Conservation (phyloP, 75 land plant genomes). For the Ceratopteris richardii region DNA sequence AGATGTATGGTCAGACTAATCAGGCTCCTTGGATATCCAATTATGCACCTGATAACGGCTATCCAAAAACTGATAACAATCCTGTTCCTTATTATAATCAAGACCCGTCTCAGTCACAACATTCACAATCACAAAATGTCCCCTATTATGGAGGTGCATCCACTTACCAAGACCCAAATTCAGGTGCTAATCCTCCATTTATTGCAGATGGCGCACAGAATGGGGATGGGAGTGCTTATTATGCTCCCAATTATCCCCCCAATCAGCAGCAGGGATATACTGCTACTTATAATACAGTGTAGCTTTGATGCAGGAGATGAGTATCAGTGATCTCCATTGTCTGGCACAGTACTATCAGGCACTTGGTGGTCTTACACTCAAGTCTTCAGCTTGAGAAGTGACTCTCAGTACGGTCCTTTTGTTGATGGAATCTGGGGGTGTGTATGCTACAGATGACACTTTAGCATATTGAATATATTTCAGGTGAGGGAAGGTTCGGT, state of each 20-base stretch:
- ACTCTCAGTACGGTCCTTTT: too few species aligned
- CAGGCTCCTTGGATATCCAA: neutral
- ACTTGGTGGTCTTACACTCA: too few species aligned
- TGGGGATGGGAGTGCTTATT: constrained; percentile 6
- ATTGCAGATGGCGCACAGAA: neutral
- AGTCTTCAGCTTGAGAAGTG: too few species aligned
- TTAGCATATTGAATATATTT: too few species aligned
- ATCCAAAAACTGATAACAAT: neutral
- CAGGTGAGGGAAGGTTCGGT: too few species aligned
- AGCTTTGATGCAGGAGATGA: neutral
- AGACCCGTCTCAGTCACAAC: neutral
- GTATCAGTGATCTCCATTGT: neutral
- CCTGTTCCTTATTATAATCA: neutral
- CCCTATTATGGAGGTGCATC: constrained; percentile 1
- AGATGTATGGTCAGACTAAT: neutral
- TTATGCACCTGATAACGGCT: neutral
- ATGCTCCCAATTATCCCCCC: neutral
- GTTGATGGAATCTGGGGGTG: too few species aligned
- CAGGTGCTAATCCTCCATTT: neutral
- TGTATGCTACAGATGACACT: too few species aligned
- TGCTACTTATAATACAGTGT: neutral
- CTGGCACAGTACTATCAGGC: too few species aligned
- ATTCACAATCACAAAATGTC: neutral
- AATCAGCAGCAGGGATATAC: neutral
- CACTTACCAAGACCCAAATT: neutral